Conservation (phyloP, 2,329 filamentous ascomycete genomes). For the Neodidymelliopsis sp. region DNA sequence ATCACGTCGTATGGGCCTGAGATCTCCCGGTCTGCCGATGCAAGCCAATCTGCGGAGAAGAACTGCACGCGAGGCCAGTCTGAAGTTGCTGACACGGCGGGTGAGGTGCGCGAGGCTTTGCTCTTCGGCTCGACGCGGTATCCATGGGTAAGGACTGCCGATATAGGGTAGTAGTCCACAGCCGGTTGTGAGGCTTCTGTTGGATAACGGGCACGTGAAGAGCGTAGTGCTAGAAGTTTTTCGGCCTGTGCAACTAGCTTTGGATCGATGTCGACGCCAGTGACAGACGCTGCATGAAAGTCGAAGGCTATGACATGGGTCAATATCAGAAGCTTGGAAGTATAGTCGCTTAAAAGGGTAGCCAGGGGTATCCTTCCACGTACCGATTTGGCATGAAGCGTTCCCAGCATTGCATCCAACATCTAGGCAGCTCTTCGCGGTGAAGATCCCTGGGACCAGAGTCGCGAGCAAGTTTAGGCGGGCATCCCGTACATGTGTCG, state of each 20-base stretch:
- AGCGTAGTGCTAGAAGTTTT: constrained; percentile 45
- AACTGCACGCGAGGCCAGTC: constrained; percentile 41
- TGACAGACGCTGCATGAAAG: constrained; percentile 47
- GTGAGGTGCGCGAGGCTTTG: constrained; percentile 20
- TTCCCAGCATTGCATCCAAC: constrained; percentile 51
- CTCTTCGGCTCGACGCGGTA: constrained; percentile 37
- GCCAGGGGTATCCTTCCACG: constrained; percentile 35
- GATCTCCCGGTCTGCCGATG: constrained; percentile 32
- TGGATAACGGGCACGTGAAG: constrained; percentile 44
- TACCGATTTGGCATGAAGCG: constrained; percentile 50
- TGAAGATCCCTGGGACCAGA: constrained; percentile 45
- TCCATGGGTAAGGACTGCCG: constrained; percentile 45
- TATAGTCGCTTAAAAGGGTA: constrained; percentile 15
- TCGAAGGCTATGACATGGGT: constrained; percentile 44
- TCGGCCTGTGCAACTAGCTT: constrained; percentile 47
- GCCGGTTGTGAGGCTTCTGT: constrained; percentile 19
- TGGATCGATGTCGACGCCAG: constrained; percentile 51
- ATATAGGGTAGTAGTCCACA: constrained; percentile 48
- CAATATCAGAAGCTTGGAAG: constrained; percentile 31
- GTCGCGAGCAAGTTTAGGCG: constrained; percentile 44
- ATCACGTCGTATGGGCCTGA: constrained; percentile 45
- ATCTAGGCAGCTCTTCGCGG: constrained; percentile 48
- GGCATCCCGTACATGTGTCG: constrained; percentile 48
- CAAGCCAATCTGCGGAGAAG: constrained; percentile 44
- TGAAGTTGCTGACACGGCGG: constrained; percentile 24